Base-by-base conservation (phyloP, 225 moss, liverwort and hornwort genomes). In the Sphagnum contortum region DNA sequence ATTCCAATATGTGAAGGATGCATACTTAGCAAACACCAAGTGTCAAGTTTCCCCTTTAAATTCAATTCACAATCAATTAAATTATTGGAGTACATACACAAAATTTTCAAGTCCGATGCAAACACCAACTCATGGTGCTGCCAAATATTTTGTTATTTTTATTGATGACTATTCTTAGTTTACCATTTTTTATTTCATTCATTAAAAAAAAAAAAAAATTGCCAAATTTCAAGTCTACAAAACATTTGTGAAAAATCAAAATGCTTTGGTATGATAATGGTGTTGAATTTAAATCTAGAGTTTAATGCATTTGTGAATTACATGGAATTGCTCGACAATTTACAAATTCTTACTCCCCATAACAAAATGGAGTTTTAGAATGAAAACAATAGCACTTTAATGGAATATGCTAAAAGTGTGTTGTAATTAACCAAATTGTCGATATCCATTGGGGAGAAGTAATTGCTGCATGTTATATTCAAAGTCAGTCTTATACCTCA, bases 401-500 rank as follows among this genome's bases (percentile, higher is more conserved):
- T 55, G 9, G 70, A 70, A n/a, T 45, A 2, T 10, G 8, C 55
- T 14, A 2, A 12, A 13, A 11, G 3, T 52, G 48, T 70, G 55
- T 8, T 57, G n/a, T 2, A 57, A 8, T 11, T 2, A 7, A 3
- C 55, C 1, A 4, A 48, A 10, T 8, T 71, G 2, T 9, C 54
- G 0, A 65, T 49, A 3, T 3, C n/a, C 65, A 44, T 65, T 64
- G 69, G 71, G 71, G 4, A 0, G 71, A 71, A 49, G 57, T 48
- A 3, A 8, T 71, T 9, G 6, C 44, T 2, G 49, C 71, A 12
- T 14, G 12, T 12, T 71, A 65, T 10, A 1, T 71, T 5, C 57
- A 64, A 58, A 71, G 45, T 3, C 0, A 44, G 3, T 60, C 60
- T 44, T 45, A 13, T 45, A 60, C 60, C 1, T 60, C 60, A 2